Evolutionary conservation across 169 alveolate species (phyloP).

Genomic region (Perkinsus chesapeaki): DNA sequence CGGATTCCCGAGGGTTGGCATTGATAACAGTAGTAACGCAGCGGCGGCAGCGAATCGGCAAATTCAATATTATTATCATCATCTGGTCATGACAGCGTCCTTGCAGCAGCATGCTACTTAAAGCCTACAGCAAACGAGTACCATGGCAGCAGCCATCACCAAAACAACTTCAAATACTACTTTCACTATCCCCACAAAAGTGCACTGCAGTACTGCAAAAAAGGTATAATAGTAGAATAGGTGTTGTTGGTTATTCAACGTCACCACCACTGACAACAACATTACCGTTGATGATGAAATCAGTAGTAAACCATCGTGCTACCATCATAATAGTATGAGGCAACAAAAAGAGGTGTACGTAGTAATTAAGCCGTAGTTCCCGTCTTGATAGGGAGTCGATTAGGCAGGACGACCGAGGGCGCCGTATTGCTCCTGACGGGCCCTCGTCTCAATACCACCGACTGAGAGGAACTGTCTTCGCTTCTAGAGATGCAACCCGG

Average conservation of each 20-base stretch:
- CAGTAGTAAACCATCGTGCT: not conserved
- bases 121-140: too few species aligned
- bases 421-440: not conserved
- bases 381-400: not conserved
- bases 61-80: too few species aligned
- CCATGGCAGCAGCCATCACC: too few species aligned
- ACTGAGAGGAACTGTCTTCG: not conserved
- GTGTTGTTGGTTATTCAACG: not conserved
- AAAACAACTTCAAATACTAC: not conserved
- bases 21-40: too few species aligned
- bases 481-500: not conserved
- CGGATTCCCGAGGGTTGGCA: too few species aligned
- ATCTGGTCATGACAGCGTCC: too few species aligned
- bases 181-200: not conserved
- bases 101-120: too few species aligned
- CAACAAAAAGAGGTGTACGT: not conserved
- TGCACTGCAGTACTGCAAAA: not conserved
- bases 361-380: not conserved
- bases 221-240: not conserved
- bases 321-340: not conserved
- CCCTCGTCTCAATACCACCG: not conserved
- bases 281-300: not conserved
- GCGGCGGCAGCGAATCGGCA: too few species aligned
- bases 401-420: not conserved
- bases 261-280: not conserved